Evolutionary conservation across 1,284 basidiomycete species (phyloP).

Genomic region (Leccinum angustisporum): DNA sequence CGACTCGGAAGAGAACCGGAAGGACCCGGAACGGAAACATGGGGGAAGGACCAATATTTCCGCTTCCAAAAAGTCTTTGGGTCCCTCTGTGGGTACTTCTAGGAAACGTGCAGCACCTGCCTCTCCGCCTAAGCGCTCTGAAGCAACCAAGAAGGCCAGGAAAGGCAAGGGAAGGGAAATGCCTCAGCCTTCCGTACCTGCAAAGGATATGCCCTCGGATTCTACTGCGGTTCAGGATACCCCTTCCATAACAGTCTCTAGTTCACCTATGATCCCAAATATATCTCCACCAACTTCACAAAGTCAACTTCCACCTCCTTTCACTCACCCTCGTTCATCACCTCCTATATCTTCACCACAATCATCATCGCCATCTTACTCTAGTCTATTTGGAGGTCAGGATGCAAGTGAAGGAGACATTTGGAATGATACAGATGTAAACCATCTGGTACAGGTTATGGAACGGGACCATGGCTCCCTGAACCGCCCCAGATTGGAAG

Average conservation of each 20-base stretch:
- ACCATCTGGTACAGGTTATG: background rate
- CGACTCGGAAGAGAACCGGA: no score
- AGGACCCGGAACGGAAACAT: no score
- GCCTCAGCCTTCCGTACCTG: background rate
- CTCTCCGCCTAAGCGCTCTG: background rate
- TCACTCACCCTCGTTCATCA: background rate
- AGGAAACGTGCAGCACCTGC: background rate
- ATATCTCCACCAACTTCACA: no score
- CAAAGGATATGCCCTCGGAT: background rate
- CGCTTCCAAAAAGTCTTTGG: no score
- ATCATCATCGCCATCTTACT: background rate
- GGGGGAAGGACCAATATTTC: no score
- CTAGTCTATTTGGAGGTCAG: background rate
- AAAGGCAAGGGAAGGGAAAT: background rate
- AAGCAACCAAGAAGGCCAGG: background rate
- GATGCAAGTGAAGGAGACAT: background rate
- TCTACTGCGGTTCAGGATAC: background rate
- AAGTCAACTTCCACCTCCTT: background rate
- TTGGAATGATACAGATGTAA: background rate
- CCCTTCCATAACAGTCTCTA: background rate
- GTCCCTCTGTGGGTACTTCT: background rate
- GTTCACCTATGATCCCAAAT: background rate
- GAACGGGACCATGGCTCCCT: background rate
- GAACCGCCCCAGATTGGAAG: background rate
- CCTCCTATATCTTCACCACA: background rate